Percentiles rank a stretch among this genome's conserved stretches.
Conservation (phyloP, 2,329 filamentous ascomycete genomes). For the Arthrobotrys musiformis region DNA sequence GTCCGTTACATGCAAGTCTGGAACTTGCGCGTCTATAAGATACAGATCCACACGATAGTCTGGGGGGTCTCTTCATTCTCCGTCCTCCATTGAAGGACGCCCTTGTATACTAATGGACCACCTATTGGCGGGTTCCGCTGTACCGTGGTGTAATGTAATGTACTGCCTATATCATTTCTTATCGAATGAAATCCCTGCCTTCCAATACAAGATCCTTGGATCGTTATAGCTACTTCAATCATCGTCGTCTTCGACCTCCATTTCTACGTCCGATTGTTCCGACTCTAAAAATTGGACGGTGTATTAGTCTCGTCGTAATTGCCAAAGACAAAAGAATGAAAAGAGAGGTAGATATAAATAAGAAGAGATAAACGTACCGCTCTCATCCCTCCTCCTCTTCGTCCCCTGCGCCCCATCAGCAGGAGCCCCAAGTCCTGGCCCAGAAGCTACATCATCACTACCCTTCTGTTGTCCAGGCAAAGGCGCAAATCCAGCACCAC, state of each 20-base stretch:
- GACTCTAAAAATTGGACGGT: constrained; percentile 17
- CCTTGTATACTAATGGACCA: no score
- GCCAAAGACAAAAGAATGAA: background rate
- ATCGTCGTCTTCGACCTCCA: constrained; percentile 59
- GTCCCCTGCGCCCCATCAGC: constrained; percentile 54
- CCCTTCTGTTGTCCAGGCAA: constrained; percentile 61
- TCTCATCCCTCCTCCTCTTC: constrained; percentile 58
- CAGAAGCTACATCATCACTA: constrained; percentile 58
- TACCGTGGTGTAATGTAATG: background rate
- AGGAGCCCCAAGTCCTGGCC: constrained; percentile 19
- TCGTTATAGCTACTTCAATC: constrained; percentile 44
- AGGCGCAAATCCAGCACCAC: constrained; percentile 61
- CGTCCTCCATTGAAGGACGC: no score
- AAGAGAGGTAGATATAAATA: background rate
- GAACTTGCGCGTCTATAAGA: background rate
- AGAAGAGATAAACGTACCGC: constrained; percentile 55
- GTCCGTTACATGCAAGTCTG: background rate
- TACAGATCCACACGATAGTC: no score
- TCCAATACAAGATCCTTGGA: background rate
- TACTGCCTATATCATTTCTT: background rate
- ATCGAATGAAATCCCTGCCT: background rate
- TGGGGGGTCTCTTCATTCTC: no score
- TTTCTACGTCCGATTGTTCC: constrained; percentile 57
- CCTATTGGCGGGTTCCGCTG: no score
- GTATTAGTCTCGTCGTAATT: background rate